These are phyloP conservation scores for Thraustochytrium striatum DNA, from an alignment of 352 stramenopile genomes.

Conservation along the genomic window DNA sequence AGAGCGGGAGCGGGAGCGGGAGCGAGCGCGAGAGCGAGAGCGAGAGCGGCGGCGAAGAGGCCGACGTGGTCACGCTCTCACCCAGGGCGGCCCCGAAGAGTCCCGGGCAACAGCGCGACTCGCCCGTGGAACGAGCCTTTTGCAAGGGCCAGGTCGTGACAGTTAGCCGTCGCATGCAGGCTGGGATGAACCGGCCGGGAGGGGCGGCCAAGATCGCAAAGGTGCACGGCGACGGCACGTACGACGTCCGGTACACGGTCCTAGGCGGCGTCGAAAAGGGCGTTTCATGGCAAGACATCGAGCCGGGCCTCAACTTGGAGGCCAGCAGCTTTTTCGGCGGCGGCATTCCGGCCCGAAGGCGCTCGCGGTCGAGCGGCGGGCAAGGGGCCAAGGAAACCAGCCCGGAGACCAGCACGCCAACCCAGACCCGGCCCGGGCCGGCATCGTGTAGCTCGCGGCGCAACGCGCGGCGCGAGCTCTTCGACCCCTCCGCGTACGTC, in stretches of 20 bases:
- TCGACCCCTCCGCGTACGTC: constrained; percentile 13
- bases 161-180: constrained; percentile 1
- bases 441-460: background rate
- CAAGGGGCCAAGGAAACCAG: background rate
- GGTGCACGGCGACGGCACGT: background rate
- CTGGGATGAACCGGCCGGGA: constrained; percentile 23
- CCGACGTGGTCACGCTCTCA: background rate
- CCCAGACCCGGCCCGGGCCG: background rate
- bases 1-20: background rate
- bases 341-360: too few species aligned
- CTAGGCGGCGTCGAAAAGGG: background rate
- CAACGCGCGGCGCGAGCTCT: constrained; percentile 1
- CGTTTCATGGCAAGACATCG: background rate
- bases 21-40: constrained; percentile 22
- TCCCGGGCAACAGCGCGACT: too few species aligned
- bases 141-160: background rate
- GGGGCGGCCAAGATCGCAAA: constrained; percentile 17
- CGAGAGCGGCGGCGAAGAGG: background rate
- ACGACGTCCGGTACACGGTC: background rate
- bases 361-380: too few species aligned
- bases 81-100: background rate
- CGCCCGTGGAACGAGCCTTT: too few species aligned
- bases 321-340: constrained; percentile 7
- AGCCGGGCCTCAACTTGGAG: constrained; percentile 8
- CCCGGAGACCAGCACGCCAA: background rate